Conservation (phyloP, 2,329 filamentous ascomycete genomes). For the Aspergillus sp. region DNA sequence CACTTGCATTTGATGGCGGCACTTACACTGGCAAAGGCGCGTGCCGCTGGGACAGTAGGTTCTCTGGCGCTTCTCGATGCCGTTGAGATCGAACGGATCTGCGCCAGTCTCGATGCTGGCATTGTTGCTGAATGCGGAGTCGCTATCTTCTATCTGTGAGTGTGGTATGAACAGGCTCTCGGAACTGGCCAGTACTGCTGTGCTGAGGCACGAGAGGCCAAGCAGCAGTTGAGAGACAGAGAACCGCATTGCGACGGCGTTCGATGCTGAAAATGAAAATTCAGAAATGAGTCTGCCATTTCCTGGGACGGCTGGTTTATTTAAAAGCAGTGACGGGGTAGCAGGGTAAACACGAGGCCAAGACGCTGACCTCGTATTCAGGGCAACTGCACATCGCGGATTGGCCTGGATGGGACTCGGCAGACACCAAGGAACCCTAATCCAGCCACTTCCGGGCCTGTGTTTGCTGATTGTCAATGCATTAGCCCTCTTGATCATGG, state of each 20-base stretch:
- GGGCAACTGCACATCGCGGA: background rate
- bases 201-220: background rate
- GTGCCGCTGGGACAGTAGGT: background rate
- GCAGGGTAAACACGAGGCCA: background rate
- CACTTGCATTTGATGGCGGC: background rate
- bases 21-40: background rate
- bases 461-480: no score
- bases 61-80: background rate
- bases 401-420: background rate
- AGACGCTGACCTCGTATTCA: background rate
- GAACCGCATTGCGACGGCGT: background rate
- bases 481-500: no score
- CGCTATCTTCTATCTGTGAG: no score
- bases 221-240: background rate
- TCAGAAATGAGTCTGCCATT: no score
- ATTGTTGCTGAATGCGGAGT: background rate
- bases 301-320: no score
- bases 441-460: no score
- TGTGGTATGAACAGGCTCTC: background rate
- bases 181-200: background rate
- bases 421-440: no score
- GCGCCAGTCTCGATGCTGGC: background rate
- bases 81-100: background rate
- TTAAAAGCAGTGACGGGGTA: no score
- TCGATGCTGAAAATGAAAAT: background rate